These are phyloP conservation scores for Ogataea trehalophila DNA, from an alignment of 805 yeast genomes.

Conservation along the genomic window DNA sequence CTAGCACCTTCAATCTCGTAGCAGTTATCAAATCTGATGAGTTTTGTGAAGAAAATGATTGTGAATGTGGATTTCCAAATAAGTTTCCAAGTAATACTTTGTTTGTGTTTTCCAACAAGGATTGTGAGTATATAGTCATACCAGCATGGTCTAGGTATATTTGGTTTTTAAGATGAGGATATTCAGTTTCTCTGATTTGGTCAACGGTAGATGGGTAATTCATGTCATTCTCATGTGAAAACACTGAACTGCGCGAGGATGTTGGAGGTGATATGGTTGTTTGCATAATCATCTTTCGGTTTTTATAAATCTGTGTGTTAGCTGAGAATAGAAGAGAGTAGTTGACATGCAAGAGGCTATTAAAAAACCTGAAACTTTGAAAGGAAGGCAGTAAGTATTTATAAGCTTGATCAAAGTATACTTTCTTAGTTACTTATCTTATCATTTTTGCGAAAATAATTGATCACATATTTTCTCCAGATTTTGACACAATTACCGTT, in stretches of 20 bases:
- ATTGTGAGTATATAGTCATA: slow-evolving; percentile 31
- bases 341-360: no score
- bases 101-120: slow-evolving; percentile 24
- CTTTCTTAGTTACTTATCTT: no score
- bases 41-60: slow-evolving; percentile 28
- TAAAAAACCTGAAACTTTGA: no score
- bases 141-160: slow-evolving; percentile 43
- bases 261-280: background rate
- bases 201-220: slow-evolving; percentile 9
- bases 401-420: no score
- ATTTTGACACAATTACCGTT: no score
- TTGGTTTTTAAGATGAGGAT: slow-evolving; percentile 21
- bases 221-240: background rate
- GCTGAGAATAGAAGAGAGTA: background rate
- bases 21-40: slow-evolving; percentile 24
- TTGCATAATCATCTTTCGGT: background rate
- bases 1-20: slow-evolving; percentile 28
- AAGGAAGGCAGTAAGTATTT: no score
- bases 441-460: no score
- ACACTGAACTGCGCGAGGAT: background rate
- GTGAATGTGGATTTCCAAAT: slow-evolving; percentile 40
- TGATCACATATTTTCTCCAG: no score
- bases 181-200: slow-evolving; percentile 16
- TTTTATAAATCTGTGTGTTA: background rate
- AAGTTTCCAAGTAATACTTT: slow-evolving; percentile 20